These are phyloP conservation scores for Calonectria ilicicola DNA, from an alignment of 2,329 filamentous ascomycete genomes.

Conservation along the genomic window DNA sequence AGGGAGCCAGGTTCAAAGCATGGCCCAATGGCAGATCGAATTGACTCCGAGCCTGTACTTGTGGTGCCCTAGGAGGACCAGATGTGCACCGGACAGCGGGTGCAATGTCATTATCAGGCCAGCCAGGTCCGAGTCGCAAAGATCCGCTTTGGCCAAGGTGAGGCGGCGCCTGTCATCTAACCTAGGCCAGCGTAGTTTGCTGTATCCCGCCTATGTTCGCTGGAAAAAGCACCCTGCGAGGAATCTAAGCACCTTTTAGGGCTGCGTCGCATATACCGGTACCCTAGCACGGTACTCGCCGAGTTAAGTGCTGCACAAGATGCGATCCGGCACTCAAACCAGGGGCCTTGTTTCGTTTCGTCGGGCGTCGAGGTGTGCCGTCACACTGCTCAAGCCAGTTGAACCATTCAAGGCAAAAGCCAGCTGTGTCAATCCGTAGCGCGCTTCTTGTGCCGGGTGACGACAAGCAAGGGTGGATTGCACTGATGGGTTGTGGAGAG, in stretches of 20 bases:
- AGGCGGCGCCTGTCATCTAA: conserved; percentile 8
- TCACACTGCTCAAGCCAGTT: conserved; percentile 36
- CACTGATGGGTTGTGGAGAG: conserved; percentile 10
- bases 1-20: not conserved
- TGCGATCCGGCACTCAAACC: conserved; percentile 38
- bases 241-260: conserved; percentile 20
- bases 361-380: conserved; percentile 33
- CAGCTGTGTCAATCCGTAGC: conserved; percentile 28
- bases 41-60: not conserved
- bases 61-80: conserved; percentile 9
- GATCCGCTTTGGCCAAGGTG: conserved; percentile 9
- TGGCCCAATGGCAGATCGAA: conserved; percentile 1
- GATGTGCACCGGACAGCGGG: conserved; percentile 8
- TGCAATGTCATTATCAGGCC: conserved; percentile 17
- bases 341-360: conserved; percentile 31
- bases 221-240: conserved; percentile 4
- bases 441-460: conserved; percentile 19
- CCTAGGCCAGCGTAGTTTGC: not conserved
- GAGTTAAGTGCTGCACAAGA: conserved; percentile 38
- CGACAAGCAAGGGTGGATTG: conserved; percentile 7
- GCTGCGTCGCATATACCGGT: conserved; percentile 33
- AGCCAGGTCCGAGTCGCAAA: conserved; percentile 7
- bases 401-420: conserved; percentile 25
- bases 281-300: conserved; percentile 39
- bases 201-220: conserved; percentile 1